Conservation (phyloP, 2,329 filamentous ascomycete genomes). For the Sordariomycetes sp. region DNA sequence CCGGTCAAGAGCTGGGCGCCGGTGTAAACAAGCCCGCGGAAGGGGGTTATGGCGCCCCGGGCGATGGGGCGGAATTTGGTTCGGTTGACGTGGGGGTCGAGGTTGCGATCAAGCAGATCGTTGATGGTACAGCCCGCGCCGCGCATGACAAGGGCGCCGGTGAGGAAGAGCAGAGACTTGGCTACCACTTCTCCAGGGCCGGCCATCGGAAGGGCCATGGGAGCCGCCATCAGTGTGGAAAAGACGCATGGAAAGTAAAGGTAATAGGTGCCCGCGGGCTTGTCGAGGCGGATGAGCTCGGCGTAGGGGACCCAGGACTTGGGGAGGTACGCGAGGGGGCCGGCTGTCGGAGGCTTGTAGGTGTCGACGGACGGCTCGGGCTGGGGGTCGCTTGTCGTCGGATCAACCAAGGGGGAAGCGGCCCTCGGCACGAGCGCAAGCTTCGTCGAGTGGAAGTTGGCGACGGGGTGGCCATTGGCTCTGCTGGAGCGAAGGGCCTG, state of each 20-base stretch:
- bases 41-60: constrained; percentile 62
- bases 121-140: constrained; percentile 84
- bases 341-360: constrained; percentile 63
- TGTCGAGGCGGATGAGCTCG: constrained; percentile 72
- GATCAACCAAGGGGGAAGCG: not conserved
- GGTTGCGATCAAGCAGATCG: constrained; percentile 80
- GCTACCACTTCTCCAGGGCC: constrained; percentile 50
- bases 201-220: constrained; percentile 51
- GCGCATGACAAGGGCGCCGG: constrained; percentile 74
- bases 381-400: not conserved
- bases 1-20: constrained; percentile 65
- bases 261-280: constrained; percentile 73
- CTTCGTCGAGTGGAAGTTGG: constrained; percentile 2
- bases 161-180: constrained; percentile 60
- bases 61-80: constrained; percentile 74
- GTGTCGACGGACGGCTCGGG: constrained; percentile 9
- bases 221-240: constrained; percentile 70
- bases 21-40: constrained; percentile 63
- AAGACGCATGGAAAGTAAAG: constrained; percentile 80
- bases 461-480: not conserved
- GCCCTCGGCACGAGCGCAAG: not conserved
- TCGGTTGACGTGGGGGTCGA: constrained; percentile 69
- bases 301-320: constrained; percentile 66
- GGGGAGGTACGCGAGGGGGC: constrained; percentile 61
- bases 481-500: not conserved